Conservation (phyloP, 1,139 yeast species). For the Pichia sp. region DNA sequence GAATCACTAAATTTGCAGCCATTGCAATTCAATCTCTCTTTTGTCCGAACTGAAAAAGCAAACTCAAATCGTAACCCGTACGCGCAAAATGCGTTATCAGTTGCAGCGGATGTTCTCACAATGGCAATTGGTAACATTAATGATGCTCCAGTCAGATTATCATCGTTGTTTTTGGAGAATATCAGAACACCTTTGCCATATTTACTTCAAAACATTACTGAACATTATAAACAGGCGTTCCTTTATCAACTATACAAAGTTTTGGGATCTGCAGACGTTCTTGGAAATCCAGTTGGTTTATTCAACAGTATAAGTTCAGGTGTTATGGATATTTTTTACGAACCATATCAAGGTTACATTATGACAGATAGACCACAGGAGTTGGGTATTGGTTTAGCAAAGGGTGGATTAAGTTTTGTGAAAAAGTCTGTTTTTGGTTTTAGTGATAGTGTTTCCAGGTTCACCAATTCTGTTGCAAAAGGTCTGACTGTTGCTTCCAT, state of each 20-base stretch:
- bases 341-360: conserved; percentile 93
- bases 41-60: conserved; percentile 81
- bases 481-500: conserved; percentile 88
- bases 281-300: conserved; percentile 96
- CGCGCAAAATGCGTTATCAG: conserved; percentile 56
- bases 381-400: conserved; percentile 88
- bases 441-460: conserved; percentile 85
- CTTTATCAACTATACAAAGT: conserved; percentile 89
- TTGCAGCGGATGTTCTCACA: conserved; percentile 72
- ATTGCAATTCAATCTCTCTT: conserved; percentile 77
- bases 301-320: conserved; percentile 93
- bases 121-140: conserved; percentile 97
- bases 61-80: conserved; percentile 50
- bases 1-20: conserved; percentile 94
- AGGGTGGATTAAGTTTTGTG: conserved; percentile 90
- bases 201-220: conserved; percentile 59
- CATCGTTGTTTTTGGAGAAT: conserved; percentile 83
- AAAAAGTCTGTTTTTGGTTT: conserved; percentile 93
- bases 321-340: conserved; percentile 91
- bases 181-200: conserved; percentile 79
- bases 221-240: conserved; percentile 90
- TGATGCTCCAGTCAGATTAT: conserved; percentile 90
- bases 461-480: conserved; percentile 91
- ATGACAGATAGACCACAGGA: conserved; percentile 95
- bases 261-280: conserved; percentile 90